Evolutionary conservation across 1,284 basidiomycete species (phyloP).

Genomic region (Sanghuangporus sanghuang): DNA sequence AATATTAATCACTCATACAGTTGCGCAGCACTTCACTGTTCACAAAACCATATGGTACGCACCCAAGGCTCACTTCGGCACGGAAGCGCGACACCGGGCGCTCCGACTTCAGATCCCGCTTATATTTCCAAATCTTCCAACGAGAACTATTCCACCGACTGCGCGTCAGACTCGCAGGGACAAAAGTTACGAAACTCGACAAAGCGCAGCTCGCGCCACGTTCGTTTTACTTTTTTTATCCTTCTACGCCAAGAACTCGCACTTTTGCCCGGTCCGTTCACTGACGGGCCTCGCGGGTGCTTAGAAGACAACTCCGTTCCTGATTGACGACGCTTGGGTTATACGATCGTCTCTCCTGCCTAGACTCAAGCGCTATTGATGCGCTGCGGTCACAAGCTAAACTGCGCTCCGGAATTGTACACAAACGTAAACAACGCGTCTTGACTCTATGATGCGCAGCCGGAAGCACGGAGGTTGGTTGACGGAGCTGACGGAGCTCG

Average conservation of each 20-base stretch:
- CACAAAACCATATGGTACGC: not conserved
- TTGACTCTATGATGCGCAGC: not conserved
- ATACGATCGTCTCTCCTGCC: not conserved
- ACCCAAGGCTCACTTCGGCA: not conserved
- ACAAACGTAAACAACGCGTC: not conserved
- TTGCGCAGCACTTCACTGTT: not conserved
- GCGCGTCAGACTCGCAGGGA: not conserved
- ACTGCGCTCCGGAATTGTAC: conserved; percentile 3
- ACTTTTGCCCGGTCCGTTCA: not conserved
- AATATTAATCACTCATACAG: not conserved
- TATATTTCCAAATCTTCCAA: not conserved
- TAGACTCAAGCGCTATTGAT: not conserved
- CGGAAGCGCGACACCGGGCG: not conserved
- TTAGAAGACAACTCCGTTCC: not conserved
- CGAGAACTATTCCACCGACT: not conserved
- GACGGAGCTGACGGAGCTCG: not conserved
- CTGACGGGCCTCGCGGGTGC: not conserved
- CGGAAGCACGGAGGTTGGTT: not conserved
- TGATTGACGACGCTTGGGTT: not conserved
- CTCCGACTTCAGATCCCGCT: not conserved
- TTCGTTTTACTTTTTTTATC: not conserved
- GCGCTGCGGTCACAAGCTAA: not conserved
- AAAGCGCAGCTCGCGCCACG: not conserved
- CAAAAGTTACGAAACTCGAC: not conserved
- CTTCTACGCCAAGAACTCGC: not conserved